Percentiles rank a stretch among this genome's conserved stretches.
phyloP scores from a whole-genome alignment of 2,329 filamentous ascomycete genomes.

The Trichoderma koningii region DNA sequence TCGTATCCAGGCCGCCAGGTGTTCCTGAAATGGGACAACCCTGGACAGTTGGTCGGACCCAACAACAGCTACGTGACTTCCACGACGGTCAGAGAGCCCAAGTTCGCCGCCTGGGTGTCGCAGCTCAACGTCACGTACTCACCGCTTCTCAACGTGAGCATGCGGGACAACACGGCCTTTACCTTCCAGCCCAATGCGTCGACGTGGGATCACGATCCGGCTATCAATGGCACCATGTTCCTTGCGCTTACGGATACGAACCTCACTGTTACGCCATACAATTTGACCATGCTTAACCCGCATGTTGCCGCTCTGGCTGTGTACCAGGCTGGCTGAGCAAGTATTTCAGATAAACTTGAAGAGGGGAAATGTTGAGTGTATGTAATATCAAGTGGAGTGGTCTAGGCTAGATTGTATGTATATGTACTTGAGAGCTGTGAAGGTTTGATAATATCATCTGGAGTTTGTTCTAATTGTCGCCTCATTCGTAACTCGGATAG shows the following conservation, averaged over 20 bases:
- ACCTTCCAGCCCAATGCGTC: slow-evolving; percentile 73
- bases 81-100: slow-evolving; percentile 59
- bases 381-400: no score
- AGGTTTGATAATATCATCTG: no score
- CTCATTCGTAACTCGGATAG: no score
- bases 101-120: slow-evolving; percentile 73
- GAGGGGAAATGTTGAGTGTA: no score
- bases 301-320: slow-evolving; percentile 74
- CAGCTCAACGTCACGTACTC: slow-evolving; percentile 77
- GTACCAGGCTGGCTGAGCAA: slow-evolving; percentile 46
- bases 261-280: slow-evolving; percentile 72
- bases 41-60: slow-evolving; percentile 69
- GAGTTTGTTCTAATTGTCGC: no score
- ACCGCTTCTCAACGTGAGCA: slow-evolving; percentile 55
- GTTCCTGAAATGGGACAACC: slow-evolving; percentile 70
- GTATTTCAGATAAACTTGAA: no score
- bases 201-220: slow-evolving; percentile 68
- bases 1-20: slow-evolving; percentile 74
- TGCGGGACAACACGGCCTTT: slow-evolving; percentile 55
- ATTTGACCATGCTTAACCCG: slow-evolving; percentile 71
- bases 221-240: slow-evolving; percentile 78
- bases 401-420: no score
- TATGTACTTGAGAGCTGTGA: no score
- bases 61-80: slow-evolving; percentile 80
- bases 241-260: slow-evolving; percentile 72